phyloP scores from a whole-genome alignment of 495 filamentous ascomycete species.

The Lentithecium fluviatile region DNA sequence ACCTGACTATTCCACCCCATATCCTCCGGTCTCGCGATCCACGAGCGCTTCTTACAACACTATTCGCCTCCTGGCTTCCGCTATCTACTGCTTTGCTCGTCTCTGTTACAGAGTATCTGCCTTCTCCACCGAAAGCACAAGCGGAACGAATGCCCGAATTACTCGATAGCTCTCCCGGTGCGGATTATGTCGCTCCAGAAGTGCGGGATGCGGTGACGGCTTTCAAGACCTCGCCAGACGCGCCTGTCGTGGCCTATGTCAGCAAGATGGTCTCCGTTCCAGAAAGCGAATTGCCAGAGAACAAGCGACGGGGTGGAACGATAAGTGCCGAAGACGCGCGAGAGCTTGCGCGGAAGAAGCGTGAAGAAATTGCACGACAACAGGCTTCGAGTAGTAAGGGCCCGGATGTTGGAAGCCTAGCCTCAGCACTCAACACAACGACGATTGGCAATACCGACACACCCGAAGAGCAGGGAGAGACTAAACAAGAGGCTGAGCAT shows the following conservation, averaged over 20 bases:
- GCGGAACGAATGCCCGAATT: constrained; percentile 74
- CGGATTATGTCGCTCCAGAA: constrained; percentile 61
- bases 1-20: constrained; percentile 77
- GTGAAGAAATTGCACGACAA: constrained; percentile 77
- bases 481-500: constrained; percentile 57
- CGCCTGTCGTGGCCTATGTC: constrained; percentile 89
- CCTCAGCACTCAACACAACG: constrained; percentile 54
- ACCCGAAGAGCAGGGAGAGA: constrained; percentile 43
- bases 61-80: constrained; percentile 89
- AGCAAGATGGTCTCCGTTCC: constrained; percentile 98
- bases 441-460: constrained; percentile 46
- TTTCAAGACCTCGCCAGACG: constrained; percentile 65
- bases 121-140: constrained; percentile 82
- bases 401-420: constrained; percentile 43
- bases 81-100: constrained; percentile 90
- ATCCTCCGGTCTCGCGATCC: constrained; percentile 83
- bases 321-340: constrained; percentile 87
- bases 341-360: constrained; percentile 81
- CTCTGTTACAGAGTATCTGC: constrained; percentile 88
- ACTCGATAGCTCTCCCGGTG: constrained; percentile 77
- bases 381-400: constrained; percentile 57
- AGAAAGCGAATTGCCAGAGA: constrained; percentile 81
- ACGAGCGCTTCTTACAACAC: constrained; percentile 73
- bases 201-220: constrained; percentile 76
- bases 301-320: constrained; percentile 64